These are phyloP conservation scores for Lasiodiplodia hormozganensis DNA, from an alignment of 2,329 filamentous ascomycete species.

Conservation along the genomic window DNA sequence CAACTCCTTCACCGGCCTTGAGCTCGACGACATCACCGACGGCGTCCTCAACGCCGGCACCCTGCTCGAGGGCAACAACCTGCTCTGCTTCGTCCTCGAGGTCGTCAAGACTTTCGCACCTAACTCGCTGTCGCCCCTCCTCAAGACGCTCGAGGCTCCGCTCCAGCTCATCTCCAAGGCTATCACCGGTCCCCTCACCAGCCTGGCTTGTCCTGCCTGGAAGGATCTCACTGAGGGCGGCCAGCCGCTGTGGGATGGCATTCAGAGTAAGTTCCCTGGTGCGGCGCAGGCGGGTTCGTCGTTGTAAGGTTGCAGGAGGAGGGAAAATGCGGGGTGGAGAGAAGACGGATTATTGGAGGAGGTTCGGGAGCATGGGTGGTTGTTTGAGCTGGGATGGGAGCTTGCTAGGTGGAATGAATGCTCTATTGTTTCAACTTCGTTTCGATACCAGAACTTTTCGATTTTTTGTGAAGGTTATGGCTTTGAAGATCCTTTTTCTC, in stretches of 20 bases:
- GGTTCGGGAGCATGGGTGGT: too few species aligned
- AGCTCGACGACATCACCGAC: conserved; percentile 52
- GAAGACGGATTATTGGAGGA: too few species aligned
- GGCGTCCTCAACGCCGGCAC: conserved; percentile 46
- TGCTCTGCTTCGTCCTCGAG: conserved; percentile 47
- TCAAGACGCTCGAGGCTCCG: conserved; percentile 37
- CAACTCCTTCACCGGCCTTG: conserved; percentile 59
- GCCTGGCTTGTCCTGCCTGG: conserved; percentile 38
- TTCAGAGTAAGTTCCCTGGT: conserved; percentile 21
- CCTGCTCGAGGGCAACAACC: conserved; percentile 49
- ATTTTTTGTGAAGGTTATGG: too few species aligned
- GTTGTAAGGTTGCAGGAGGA: neutral
- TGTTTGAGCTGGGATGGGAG: too few species aligned
- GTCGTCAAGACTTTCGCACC: conserved; percentile 44
- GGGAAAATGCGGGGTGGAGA: too few species aligned
- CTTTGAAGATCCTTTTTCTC: too few species aligned
- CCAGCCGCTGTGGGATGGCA: conserved; percentile 22
- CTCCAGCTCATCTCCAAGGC: conserved; percentile 35
- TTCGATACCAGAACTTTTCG: too few species aligned
- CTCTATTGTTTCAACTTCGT: too few species aligned
- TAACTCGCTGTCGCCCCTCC: conserved; percentile 42
- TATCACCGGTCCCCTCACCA: conserved; percentile 35
- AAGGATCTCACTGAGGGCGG: conserved; percentile 33
- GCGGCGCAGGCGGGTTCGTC: conserved; percentile 14
- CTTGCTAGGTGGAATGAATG: too few species aligned